These are phyloP conservation scores for Apiospora hydei DNA, from an alignment of 2,329 filamentous ascomycete genomes.

Conservation along the genomic window DNA sequence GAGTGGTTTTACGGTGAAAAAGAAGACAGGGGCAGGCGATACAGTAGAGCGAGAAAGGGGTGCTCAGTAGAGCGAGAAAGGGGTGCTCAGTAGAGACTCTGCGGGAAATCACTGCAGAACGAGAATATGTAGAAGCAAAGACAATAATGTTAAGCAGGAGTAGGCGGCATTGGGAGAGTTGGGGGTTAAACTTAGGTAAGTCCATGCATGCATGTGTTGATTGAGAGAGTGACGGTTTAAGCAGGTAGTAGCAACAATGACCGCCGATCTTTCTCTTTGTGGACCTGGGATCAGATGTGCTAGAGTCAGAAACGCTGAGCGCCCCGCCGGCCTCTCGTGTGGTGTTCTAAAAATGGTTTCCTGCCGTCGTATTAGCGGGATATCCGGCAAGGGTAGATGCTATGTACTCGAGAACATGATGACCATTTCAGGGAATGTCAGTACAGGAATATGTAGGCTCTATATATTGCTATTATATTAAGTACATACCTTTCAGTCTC, in stretches of 20 bases:
- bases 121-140: background rate
- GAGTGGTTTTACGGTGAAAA: background rate
- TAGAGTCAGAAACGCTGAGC: slow-evolving; percentile 15
- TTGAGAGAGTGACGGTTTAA: background rate
- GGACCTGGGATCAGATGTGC: slow-evolving; percentile 10
- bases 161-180: background rate
- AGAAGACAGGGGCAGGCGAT: background rate
- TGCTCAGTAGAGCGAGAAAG: background rate
- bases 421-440: background rate
- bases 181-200: slow-evolving; percentile 11
- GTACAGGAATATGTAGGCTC: background rate
- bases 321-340: background rate
- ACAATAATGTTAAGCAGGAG: background rate
- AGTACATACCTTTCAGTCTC: no score
- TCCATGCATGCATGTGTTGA: background rate
- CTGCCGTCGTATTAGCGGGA: slow-evolving; percentile 8
- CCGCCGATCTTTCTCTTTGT: slow-evolving; percentile 16
- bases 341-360: background rate
- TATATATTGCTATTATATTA: background rate
- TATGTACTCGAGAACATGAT: background rate
- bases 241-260: slow-evolving; percentile 2
- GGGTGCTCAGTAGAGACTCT: background rate
- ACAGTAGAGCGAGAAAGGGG: background rate
- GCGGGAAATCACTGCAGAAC: background rate
- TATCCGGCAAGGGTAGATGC: background rate